These are phyloP conservation scores for Yamadazyma paraphyllophila DNA, from an alignment of 805 yeast species.

Conservation along the genomic window DNA sequence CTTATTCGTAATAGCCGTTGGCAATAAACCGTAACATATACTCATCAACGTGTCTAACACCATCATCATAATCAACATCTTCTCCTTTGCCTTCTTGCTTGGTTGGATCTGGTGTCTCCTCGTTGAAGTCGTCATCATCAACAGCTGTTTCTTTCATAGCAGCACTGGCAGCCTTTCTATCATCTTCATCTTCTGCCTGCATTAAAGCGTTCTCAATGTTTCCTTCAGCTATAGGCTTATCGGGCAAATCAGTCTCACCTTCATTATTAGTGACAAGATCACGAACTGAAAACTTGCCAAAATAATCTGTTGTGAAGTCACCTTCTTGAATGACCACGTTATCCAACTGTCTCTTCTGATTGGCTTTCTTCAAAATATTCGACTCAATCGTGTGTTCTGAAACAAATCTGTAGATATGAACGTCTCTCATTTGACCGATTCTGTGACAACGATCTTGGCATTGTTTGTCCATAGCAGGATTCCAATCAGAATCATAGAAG, in stretches of 20 bases:
- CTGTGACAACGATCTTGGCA: constrained; percentile 99
- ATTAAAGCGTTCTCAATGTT: constrained; percentile 65
- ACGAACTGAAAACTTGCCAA: constrained; percentile 79
- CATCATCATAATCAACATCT: constrained; percentile 54
- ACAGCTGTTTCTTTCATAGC: constrained; percentile 84
- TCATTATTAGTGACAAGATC: constrained; percentile 74
- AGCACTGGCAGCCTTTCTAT: constrained; percentile 80
- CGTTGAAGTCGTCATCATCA: constrained; percentile 84
- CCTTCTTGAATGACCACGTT: constrained; percentile 97
- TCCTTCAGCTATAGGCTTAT: constrained; percentile 35
- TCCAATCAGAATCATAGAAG: constrained; percentile 98
- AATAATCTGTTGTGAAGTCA: constrained; percentile 95
- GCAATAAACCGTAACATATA: constrained; percentile 93
- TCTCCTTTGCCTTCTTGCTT: constrained; percentile 20
- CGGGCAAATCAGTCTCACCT: constrained; percentile 37
- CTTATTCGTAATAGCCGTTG: constrained; percentile 59
- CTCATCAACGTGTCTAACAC: constrained; percentile 85
- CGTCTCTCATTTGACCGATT: constrained; percentile 97
- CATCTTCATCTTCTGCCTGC: constrained; percentile 94
- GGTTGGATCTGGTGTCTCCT: constrained; percentile 30
- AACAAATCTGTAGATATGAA: constrained; percentile 93
- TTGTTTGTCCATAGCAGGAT: constrained; percentile 99
- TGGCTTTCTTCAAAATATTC: constrained; percentile 88
- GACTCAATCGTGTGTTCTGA: constrained; percentile 96
- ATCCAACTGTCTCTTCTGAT: constrained; percentile 90